Base-by-base conservation (phyloP, 2,329 filamentous ascomycete species). In the Colletotrichum cordylinicola region DNA sequence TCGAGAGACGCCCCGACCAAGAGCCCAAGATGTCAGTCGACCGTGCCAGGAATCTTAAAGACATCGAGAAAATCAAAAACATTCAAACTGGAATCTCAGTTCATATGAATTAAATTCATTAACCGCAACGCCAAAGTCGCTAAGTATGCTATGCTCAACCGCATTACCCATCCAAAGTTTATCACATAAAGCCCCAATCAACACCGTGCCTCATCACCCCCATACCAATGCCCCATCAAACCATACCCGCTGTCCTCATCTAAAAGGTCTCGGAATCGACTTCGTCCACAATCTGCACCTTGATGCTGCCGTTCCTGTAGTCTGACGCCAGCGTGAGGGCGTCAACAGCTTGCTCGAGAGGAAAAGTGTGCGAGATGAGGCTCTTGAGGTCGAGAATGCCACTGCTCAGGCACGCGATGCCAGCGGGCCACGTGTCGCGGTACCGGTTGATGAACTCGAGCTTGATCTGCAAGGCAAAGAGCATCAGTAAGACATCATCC, bases 401-500 rank as follows among this genome's bases (percentile, higher is more conserved):
- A 5, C 91, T 90, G 55, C 87, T 88, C 33, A 94, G 80, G 64
- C 90, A 91, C 8, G 90, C 86, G 39, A 94, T 92, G 0, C 91
- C 93, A 0, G 90, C 88, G 0, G 93, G 92, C 93, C 93, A 94
- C 0, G 92, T 94, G 79, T 94, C 92, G 55, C 89, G 87, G 81
- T 94, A 94, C 9, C 93, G 87, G 82, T 94, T 94, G 81, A 94
- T 94, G 83, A 94, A 94, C 48, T 89, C 90, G 31, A 94, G 85
- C 78, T 94, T 88, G 77, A 94, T 93, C 90, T 92, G 52, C 7
- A 33, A 77, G 1, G n/a, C n/a, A n/a, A n/a, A n/a, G n/a, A n/a
- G n/a, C n/a, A n/a, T n/a, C n/a, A n/a, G n/a, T n/a, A n/a, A n/a
- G n/a, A n/a, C n/a, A n/a, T n/a, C n/a, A n/a, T n/a, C n/a, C n/a